phyloP scores from a whole-genome alignment of 768 basidiomycete species.

The Trichaptum fuscoviolaceum region DNA sequence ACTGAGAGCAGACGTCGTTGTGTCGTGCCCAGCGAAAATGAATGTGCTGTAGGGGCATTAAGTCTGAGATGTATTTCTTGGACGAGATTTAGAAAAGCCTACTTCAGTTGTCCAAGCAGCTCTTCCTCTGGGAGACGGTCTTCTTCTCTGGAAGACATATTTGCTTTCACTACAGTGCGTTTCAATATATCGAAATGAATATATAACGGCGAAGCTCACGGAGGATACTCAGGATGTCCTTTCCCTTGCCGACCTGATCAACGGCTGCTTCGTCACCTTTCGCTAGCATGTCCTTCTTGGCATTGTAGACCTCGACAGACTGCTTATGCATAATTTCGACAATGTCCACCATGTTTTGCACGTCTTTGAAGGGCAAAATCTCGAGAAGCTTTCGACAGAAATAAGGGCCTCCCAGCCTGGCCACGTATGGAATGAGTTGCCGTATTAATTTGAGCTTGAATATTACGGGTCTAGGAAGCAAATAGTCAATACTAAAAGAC shows the following conservation, averaged over 20 bases:
- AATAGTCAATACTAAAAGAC: neutral
- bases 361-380: constrained; percentile 29
- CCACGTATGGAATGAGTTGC: constrained; percentile 40
- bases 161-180: constrained; percentile 28
- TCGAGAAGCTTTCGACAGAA: constrained; percentile 41
- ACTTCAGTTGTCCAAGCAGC: constrained; percentile 47
- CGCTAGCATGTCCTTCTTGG: constrained; percentile 15
- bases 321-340: constrained; percentile 37
- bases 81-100: constrained; percentile 12
- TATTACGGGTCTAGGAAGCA: constrained; percentile 35
- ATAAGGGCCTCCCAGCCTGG: constrained; percentile 34
- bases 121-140: constrained; percentile 39
- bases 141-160: constrained; percentile 26
- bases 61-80: neutral
- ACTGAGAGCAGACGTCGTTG: constrained; percentile 40
- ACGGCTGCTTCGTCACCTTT: constrained; percentile 16
- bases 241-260: constrained; percentile 21
- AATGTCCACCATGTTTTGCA: constrained; percentile 39
- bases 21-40: constrained; percentile 48
- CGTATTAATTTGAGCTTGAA: constrained; percentile 39
- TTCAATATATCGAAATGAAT: neutral
- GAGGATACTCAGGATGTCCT: constrained; percentile 36
- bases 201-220: constrained; percentile 18
- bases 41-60: constrained; percentile 32
- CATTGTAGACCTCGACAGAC: constrained; percentile 15